Conservation (phyloP, 306 rosid species). For the Casuarina glauca region DNA sequence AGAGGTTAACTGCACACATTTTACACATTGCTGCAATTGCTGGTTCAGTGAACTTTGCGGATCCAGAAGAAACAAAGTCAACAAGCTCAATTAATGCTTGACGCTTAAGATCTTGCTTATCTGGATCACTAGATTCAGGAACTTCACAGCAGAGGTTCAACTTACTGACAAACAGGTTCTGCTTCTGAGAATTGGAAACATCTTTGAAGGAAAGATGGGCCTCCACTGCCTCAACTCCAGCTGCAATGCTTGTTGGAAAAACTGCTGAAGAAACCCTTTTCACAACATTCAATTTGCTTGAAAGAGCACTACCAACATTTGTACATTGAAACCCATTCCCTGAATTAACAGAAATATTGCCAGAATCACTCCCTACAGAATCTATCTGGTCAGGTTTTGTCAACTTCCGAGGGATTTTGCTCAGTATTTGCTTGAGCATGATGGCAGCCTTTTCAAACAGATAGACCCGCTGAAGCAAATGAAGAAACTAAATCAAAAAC, state of each 20-base stretch:
- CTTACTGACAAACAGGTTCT: slow-evolving; percentile 80
- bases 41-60: slow-evolving; percentile 85
- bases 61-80: slow-evolving; percentile 88
- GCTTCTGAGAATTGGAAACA: slow-evolving; percentile 86
- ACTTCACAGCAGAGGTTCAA: slow-evolving; percentile 82
- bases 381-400: slow-evolving; percentile 69
- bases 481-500: neutral
- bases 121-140: slow-evolving; percentile 62
- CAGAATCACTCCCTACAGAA: slow-evolving; percentile 63
- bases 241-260: slow-evolving; percentile 77
- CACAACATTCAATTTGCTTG: slow-evolving; percentile 93
- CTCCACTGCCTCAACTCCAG: slow-evolving; percentile 88
- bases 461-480: slow-evolving; percentile 40
- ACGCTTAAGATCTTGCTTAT: slow-evolving; percentile 82
- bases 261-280: slow-evolving; percentile 96
- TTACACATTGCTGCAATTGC: slow-evolving; percentile 81
- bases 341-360: slow-evolving; percentile 56
- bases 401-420: slow-evolving; percentile 83
- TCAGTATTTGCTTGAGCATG: slow-evolving; percentile 92
- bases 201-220: slow-evolving; percentile 90
- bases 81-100: slow-evolving; percentile 80
- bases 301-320: slow-evolving; percentile 86
- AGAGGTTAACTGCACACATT: slow-evolving; percentile 83
- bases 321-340: slow-evolving; percentile 92
- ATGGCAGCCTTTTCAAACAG: slow-evolving; percentile 37